Evolutionary conservation across 164 flowering plant species (phyloP).

Genomic region (Cinnamomum micranthum): DNA sequence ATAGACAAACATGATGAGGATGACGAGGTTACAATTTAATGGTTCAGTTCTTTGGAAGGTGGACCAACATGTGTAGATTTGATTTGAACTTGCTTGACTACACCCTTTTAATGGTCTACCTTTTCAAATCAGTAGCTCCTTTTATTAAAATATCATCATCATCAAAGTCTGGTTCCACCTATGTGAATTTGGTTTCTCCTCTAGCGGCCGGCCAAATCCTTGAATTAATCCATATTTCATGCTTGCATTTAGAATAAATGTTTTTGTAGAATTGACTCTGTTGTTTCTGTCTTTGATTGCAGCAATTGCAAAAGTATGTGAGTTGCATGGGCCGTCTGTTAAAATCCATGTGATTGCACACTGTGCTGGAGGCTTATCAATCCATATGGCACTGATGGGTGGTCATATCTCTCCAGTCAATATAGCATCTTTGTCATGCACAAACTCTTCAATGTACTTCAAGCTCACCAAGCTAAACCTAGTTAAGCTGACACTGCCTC

Average conservation of each 20-base stretch:
- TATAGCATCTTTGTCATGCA: constrained; percentile 51
- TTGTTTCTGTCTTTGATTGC: constrained; percentile 9
- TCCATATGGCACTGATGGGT: constrained; percentile 62
- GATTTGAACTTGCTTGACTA: no score
- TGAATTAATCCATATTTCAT: no score
- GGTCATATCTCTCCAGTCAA: constrained; percentile 39
- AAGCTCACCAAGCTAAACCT: constrained; percentile 34
- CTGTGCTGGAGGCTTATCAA: constrained; percentile 56
- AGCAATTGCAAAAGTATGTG: constrained; percentile 39
- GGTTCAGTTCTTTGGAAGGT: no score
- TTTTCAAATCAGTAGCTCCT: no score
- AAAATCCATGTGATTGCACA: constrained; percentile 54
- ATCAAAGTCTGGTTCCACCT: no score
- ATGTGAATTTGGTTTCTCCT: no score
- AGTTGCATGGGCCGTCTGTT: constrained; percentile 28
- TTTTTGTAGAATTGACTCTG: background rate
- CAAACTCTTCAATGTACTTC: constrained; percentile 65
- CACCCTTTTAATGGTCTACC: no score
- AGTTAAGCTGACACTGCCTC: constrained; percentile 60
- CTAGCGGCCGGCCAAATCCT: no score
- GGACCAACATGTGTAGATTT: no score
- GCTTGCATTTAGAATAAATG: background rate
- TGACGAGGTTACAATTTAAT: no score
- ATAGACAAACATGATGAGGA: no score
- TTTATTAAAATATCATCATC: no score